phyloP scores from a whole-genome alignment of 208 protist species.

The Crithidia sp. region DNA sequence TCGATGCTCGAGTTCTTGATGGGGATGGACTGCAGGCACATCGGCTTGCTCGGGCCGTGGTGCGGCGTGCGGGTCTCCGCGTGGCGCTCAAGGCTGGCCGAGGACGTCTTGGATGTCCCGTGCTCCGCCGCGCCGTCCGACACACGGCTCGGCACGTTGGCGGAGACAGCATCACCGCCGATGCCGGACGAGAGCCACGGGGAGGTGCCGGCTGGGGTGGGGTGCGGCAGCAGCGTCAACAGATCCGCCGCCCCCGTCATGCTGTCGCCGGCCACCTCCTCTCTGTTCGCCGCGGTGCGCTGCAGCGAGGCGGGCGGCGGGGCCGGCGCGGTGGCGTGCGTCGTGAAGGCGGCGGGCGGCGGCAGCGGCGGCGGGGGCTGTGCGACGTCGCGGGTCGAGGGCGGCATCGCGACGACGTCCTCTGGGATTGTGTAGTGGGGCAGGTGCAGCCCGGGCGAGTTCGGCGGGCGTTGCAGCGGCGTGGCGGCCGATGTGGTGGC shows the following conservation, averaged over 20 bases:
- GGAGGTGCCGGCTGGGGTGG: constrained; percentile 3
- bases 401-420: constrained; percentile 21
- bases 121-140: constrained; percentile 6
- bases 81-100: constrained; percentile 5
- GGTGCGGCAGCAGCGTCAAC: constrained; percentile 12
- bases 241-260: constrained; percentile 11
- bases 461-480: constrained; percentile 27
- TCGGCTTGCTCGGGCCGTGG: background rate
- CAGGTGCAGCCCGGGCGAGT: constrained; percentile 18
- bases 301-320: constrained; percentile 16
- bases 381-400: constrained; percentile 5
- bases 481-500: constrained; percentile 17
- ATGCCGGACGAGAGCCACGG: constrained; percentile 26
- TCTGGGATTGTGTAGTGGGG: constrained; percentile 14
- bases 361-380: background rate
- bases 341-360: background rate
- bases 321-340: constrained; percentile 1
- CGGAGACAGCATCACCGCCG: constrained; percentile 7
- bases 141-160: background rate
- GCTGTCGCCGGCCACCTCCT: constrained; percentile 9
- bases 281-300: background rate
- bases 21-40: constrained; percentile 10
- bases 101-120: constrained; percentile 10
- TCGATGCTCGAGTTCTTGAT: constrained; percentile 31
- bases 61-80: constrained; percentile 15